Evolutionary conservation across 2,329 filamentous ascomycete genomes (phyloP).

Genomic region (Aureobasidium sp.): DNA sequence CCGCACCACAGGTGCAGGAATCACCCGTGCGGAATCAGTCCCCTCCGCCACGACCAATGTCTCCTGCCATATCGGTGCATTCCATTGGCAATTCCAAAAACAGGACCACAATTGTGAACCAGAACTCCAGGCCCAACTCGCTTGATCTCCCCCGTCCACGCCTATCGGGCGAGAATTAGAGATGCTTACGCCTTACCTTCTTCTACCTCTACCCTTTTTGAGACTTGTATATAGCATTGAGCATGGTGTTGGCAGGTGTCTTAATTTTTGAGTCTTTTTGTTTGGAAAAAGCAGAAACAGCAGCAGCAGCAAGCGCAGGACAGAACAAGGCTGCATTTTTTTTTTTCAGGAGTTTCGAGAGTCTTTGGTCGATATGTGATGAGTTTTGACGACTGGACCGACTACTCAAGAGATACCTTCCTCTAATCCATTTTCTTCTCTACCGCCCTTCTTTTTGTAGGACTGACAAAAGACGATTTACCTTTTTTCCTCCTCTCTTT

Average conservation of each 20-base stretch:
- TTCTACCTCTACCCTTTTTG: neutral
- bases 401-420: neutral
- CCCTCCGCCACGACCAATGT: constrained; percentile 1
- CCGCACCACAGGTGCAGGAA: neutral
- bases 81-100: neutral
- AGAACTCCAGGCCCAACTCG: constrained; percentile 7
- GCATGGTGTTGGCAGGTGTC: constrained; percentile 13
- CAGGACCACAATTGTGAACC: constrained; percentile 10
- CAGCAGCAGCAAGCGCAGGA: neutral
- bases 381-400: neutral
- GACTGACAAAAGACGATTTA: neutral
- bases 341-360: neutral
- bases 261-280: neutral
- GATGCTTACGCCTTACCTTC: neutral
- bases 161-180: neutral
- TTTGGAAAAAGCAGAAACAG: neutral
- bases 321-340: neutral
- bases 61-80: constrained; percentile 4
- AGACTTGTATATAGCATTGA: constrained; percentile 5
- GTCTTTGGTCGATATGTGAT: neutral
- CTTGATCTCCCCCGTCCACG: neutral
- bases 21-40: neutral
- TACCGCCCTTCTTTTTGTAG: neutral
- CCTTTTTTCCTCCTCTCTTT: neutral
- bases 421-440: neutral